Base-by-base conservation (phyloP, 345 rosid species). In the Citropsis articulata region DNA sequence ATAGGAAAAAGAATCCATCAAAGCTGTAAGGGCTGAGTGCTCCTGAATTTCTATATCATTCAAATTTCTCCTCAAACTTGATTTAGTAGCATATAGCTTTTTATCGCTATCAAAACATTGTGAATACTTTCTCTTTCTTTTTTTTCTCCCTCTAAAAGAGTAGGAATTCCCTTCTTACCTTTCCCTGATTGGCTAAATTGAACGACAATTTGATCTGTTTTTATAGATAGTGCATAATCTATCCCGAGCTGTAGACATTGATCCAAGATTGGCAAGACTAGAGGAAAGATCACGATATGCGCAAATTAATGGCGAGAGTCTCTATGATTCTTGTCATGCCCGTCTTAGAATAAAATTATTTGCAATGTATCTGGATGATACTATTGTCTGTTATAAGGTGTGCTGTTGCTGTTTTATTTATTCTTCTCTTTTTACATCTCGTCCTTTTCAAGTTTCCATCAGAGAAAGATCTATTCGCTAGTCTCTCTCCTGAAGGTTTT, bases 301-400 rank as follows among this genome's bases (percentile, higher is more conserved):
- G 80, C 98, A 90, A 88, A 96, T 96, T 71, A 94, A 90, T 75
- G 99, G 94, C 77, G 99, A 92, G 91, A 96, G 98, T 86, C 89
- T 94, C 7, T 96, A 98, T 31, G 98, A 90, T 84, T 94, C 98
- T 61, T 94, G 99, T 80, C 89, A 87, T 60, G 90, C 99, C 19
- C 94, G 95, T 27, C 92, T 96, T 21, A 98, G 99, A 59, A 96
- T 98, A 18, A 96, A 96, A 85, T 91, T 96, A 38, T 96, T 96
- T 85, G 99, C 99, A 8, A 96, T 96, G 99, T 96, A 92, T 79
- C 99, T 97, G 0, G 98, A 92, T 72, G 98, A 94, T 72, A 94
- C 94, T 19, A 87, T 94, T 71, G 97, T 93, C 72, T 96, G 98
- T 83, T 96, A 96, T 83, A 96, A 96, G 99, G 99, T 93, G 50